Evolutionary conservation across 129 eudicot species (phyloP).

Genomic region (Lactuca saligna): DNA sequence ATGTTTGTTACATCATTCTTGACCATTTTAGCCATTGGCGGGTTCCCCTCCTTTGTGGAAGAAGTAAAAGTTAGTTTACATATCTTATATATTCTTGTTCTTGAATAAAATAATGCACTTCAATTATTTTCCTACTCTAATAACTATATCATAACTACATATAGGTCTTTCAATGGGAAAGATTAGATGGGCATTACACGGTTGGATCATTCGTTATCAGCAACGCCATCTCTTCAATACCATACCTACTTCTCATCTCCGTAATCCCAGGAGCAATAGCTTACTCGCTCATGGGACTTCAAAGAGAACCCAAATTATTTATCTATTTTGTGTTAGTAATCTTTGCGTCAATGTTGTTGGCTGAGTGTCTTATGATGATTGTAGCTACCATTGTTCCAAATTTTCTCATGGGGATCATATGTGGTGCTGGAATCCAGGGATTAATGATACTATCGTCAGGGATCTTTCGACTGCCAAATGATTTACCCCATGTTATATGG

Average conservation of each 20-base stretch:
- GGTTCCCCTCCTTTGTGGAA: constrained; percentile 87
- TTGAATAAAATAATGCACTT: background rate
- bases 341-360: constrained; percentile 43
- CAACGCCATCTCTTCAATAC: constrained; percentile 56
- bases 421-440: constrained; percentile 63
- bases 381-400: constrained; percentile 2
- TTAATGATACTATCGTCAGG: constrained; percentile 56
- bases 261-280: constrained; percentile 48
- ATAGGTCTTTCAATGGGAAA: constrained; percentile 58
- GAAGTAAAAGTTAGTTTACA: constrained; percentile 62
- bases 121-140: background rate
- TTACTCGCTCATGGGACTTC: constrained; percentile 52
- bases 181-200: constrained; percentile 62
- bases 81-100: background rate
- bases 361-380: constrained; percentile 28
- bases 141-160: background rate
- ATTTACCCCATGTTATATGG: constrained; percentile 46
- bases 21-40: constrained; percentile 75
- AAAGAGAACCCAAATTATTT: constrained; percentile 36
- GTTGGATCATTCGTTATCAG: constrained; percentile 49
- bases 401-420: constrained; percentile 62
- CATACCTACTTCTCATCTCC: constrained; percentile 44
- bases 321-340: constrained; percentile 43
- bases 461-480: constrained; percentile 44
- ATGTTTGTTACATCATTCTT: constrained; percentile 67